phyloP scores from a whole-genome alignment of 2,329 filamentous ascomycete species.

The Colletotrichum chrysophilum region DNA sequence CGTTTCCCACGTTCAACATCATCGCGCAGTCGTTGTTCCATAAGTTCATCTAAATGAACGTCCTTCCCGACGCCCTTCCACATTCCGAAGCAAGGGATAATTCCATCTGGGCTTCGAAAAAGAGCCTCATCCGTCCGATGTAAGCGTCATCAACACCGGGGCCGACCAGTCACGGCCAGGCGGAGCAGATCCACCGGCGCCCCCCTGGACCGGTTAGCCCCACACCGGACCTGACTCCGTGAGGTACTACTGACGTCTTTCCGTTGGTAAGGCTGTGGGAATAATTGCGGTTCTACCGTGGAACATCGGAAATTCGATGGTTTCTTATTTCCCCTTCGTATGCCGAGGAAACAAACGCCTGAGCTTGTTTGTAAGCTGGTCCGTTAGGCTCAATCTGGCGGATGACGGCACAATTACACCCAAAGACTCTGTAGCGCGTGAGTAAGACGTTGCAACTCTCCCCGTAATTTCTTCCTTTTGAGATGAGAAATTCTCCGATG shows the following conservation, averaged over 20 bases:
- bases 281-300: neutral
- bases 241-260: slow-evolving; percentile 2
- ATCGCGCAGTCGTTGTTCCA: neutral
- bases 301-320: neutral
- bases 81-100: neutral
- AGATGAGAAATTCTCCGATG: neutral
- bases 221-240: slow-evolving; percentile 5
- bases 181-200: neutral
- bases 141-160: slow-evolving; percentile 11
- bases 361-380: neutral
- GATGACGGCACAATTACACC: slow-evolving; percentile 19
- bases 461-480: no score
- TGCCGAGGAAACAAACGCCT: neutral
- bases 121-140: neutral
- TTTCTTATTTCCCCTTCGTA: neutral
- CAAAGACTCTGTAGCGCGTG: neutral
- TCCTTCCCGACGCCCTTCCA: neutral
- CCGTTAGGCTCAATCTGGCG: neutral
- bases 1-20: neutral
- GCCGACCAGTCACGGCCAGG: neutral
- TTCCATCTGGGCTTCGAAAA: neutral
- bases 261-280: neutral
- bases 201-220: neutral
- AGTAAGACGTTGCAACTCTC: neutral
- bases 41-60: neutral